These are phyloP conservation scores for Rosa persica DNA, from an alignment of 306 rosid genomes.

Conservation along the genomic window DNA sequence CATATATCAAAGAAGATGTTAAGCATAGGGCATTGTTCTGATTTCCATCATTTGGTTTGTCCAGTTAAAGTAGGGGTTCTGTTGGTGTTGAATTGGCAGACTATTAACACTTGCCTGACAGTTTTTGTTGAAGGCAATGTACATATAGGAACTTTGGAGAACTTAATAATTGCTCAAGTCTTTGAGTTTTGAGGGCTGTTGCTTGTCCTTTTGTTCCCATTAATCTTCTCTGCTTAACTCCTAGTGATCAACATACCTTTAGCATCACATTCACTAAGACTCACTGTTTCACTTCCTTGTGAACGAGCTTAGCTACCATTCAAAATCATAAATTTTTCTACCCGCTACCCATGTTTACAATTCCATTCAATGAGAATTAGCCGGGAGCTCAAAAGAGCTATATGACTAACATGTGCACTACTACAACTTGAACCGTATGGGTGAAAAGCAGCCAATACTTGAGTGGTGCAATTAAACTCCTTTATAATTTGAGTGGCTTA, in stretches of 20 bases:
- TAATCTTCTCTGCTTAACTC: neutral
- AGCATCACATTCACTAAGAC: neutral
- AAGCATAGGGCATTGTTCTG: neutral
- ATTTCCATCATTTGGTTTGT: neutral
- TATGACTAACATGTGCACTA: neutral
- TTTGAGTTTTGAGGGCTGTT: neutral
- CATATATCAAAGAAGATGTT: neutral
- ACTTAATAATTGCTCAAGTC: no score
- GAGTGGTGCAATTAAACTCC: neutral
- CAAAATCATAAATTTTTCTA: neutral
- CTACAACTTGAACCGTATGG: neutral
- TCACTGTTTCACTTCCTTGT: neutral
- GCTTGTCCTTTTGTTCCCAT: neutral
- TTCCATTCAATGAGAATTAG: neutral
- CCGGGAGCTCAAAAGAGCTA: neutral
- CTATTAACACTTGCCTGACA: neutral
- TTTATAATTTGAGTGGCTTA: neutral
- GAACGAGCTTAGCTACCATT: neutral
- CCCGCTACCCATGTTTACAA: neutral
- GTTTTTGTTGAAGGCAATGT: neutral
- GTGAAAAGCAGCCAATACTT: neutral
- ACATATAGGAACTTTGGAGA: no score
- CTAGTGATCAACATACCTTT: neutral
- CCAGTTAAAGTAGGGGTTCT: neutral
- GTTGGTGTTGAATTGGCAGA: neutral